These are phyloP conservation scores for Colletotrichum karsti DNA, from an alignment of 2,329 filamentous ascomycete genomes.

Conservation along the genomic window DNA sequence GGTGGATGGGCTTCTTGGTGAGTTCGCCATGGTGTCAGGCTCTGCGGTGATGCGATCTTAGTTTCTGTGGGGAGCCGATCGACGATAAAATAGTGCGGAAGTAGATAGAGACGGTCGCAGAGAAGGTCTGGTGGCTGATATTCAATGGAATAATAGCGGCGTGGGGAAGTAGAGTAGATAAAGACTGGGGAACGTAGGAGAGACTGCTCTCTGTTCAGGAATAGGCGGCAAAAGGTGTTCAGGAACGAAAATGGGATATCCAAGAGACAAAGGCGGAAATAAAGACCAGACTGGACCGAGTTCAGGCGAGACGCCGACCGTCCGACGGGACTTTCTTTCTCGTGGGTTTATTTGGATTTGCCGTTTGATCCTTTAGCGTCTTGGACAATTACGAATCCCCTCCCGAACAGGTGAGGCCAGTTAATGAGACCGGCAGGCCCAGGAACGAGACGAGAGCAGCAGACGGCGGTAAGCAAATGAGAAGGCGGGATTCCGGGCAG, in stretches of 20 bases:
- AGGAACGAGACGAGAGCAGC: conserved; percentile 24
- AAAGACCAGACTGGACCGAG: not conserved
- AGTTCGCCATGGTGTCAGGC: conserved; percentile 19
- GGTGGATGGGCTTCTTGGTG: conserved; percentile 24
- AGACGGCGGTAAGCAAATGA: conserved; percentile 14
- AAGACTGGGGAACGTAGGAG: not conserved
- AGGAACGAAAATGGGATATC: conserved; percentile 3
- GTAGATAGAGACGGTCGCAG: not conserved
- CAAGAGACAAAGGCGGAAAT: not conserved
- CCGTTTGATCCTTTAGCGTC: conserved; percentile 31
- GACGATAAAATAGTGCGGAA: not conserved
- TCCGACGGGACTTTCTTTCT: conserved; percentile 6
- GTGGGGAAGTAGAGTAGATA: not conserved
- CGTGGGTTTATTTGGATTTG: conserved; percentile 13
- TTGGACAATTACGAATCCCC: conserved; percentile 31
- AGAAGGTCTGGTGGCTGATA: not conserved
- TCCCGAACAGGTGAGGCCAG: conserved; percentile 18
- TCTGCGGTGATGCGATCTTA: conserved; percentile 20
- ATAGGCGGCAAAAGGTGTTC: not conserved
- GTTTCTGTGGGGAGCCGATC: conserved; percentile 19
- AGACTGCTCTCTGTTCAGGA: conserved; percentile 12
- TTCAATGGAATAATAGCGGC: conserved; percentile 13
- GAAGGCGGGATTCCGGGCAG: conserved; percentile 1
- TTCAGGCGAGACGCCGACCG: conserved; percentile 15
- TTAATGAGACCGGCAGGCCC: conserved; percentile 20